Evolutionary conservation across 768 basidiomycete genomes (phyloP).

Genomic region (Lentinula edodes): DNA sequence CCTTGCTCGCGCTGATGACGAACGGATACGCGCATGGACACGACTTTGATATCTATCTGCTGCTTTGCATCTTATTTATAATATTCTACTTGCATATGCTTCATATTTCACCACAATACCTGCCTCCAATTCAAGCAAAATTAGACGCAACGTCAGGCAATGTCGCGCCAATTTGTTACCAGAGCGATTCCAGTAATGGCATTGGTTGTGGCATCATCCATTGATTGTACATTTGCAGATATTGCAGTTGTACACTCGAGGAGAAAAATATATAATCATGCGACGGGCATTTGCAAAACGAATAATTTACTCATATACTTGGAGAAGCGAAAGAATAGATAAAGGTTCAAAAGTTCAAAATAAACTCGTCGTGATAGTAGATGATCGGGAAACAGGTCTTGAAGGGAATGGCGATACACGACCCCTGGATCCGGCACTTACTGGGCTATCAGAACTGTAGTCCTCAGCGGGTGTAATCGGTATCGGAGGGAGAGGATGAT

Average conservation of each 20-base stretch:
- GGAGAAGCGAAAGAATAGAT: not conserved
- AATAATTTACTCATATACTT: not conserved
- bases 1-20: not conserved
- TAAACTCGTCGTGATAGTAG: not conserved
- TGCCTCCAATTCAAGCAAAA: not conserved
- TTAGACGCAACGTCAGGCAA: too few relatives aligned
- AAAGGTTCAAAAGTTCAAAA: not conserved
- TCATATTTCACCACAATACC: not conserved
- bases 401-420: constrained; percentile 3
- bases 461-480: not conserved
- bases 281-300: not conserved
- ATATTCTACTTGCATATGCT: not conserved
- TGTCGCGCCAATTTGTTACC: not conserved
- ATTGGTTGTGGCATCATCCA: not conserved
- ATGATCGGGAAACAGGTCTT: constrained; percentile 1
- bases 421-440: not conserved
- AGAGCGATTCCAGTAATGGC: too few relatives aligned
- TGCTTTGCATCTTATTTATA: constrained; percentile 5
- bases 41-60: not conserved
- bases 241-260: not conserved
- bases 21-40: not conserved
- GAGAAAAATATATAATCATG: not conserved
- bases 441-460: not conserved
- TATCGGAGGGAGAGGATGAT: not conserved
- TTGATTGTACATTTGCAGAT: not conserved